Evolutionary conservation across 306 rosid genomes (phyloP).

Genomic region (Betula pendula): DNA sequence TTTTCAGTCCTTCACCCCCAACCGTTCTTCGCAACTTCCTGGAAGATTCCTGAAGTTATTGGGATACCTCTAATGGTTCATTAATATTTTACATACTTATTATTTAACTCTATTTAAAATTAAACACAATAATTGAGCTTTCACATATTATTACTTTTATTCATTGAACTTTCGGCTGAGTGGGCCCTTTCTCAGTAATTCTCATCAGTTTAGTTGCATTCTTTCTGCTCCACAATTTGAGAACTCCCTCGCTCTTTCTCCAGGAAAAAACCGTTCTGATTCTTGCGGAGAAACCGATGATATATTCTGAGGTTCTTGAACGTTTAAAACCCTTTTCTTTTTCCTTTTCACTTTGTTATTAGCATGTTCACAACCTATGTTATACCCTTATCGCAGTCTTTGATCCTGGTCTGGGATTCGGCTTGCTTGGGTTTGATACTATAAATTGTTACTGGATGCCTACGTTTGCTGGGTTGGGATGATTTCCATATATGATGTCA

Average conservation of each 20-base stretch:
- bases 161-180: no score
- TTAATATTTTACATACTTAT: no score
- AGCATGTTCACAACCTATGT: no score
- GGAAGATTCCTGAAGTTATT: no score
- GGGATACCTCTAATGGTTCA: no score
- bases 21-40: no score
- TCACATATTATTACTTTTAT: no score
- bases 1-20: no score
- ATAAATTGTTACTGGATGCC: conserved; percentile 37
- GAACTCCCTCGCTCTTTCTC: neutral
- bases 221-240: no score
- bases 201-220: neutral
- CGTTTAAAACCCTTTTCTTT: neutral
- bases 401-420: neutral
- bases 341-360: neutral
- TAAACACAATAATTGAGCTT: no score
- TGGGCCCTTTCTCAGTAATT: no score
- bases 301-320: conserved; percentile 14
- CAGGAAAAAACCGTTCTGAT: neutral
- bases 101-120: no score
- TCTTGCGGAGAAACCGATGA: neutral
- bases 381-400: neutral
- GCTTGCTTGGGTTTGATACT: neutral
- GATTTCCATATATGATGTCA: conserved; percentile 25
- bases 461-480: conserved; percentile 14